phyloP scores from a whole-genome alignment of 768 basidiomycete genomes.

The Lactarius quietus region DNA sequence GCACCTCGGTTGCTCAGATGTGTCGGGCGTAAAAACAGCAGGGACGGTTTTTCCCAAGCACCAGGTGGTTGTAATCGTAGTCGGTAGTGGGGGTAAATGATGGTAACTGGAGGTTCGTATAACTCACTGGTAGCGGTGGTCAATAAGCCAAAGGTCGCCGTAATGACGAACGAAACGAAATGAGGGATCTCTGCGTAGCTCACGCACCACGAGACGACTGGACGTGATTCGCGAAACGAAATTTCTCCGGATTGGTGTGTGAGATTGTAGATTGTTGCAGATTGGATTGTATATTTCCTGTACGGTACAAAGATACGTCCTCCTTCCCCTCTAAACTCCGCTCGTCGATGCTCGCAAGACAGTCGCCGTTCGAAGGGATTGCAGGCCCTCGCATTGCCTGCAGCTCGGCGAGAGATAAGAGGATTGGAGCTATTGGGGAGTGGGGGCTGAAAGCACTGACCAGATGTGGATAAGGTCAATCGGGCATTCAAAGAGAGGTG shows the following conservation, averaged over 20 bases:
- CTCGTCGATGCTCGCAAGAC: not conserved
- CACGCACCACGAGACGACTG: not conserved
- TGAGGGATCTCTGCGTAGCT: not conserved
- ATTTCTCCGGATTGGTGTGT: not conserved
- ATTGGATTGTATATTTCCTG: not conserved
- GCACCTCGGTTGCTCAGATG: not conserved
- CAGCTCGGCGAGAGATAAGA: not conserved
- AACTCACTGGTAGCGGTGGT: not conserved
- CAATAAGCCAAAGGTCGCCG: not conserved
- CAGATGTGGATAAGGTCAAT: not conserved
- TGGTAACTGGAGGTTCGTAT: not conserved
- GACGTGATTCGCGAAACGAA: not conserved
- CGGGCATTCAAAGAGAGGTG: not conserved
- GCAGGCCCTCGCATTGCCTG: not conserved
- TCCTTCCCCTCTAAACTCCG: not conserved
- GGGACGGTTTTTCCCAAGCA: not conserved
- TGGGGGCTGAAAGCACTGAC: not conserved
- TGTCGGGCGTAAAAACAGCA: not conserved
- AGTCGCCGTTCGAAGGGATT: not conserved
- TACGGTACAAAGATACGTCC: not conserved
- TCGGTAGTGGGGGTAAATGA: not conserved
- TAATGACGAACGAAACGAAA: not conserved
- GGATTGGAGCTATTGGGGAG: not conserved
- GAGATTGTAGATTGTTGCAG: not conserved
- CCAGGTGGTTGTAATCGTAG: not conserved